Percentiles rank a stretch among this genome's conserved stretches.
These are phyloP conservation scores for Aureobasidium sp. DNA, from an alignment of 2,329 filamentous ascomycete genomes.

Conservation along the genomic window DNA sequence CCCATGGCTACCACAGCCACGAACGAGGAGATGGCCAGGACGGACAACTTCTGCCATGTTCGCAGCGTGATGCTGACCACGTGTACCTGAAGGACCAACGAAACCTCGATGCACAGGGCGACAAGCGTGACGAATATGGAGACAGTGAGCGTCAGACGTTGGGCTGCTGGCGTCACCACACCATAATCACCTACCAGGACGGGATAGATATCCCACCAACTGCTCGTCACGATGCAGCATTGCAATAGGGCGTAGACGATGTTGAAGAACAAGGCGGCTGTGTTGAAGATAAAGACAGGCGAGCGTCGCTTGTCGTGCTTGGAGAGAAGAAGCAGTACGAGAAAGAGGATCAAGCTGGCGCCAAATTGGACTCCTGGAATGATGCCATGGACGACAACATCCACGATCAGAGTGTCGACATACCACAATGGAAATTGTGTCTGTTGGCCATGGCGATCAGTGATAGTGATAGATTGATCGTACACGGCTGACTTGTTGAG, in stretches of 20 bases:
- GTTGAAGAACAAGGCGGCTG: conserved; percentile 51
- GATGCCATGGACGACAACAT: conserved; percentile 46
- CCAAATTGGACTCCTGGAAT: conserved; percentile 57
- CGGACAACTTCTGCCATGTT: conserved; percentile 34
- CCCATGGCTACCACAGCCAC: conserved; percentile 44
- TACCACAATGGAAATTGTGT: conserved; percentile 36
- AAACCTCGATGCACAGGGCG: conserved; percentile 46
- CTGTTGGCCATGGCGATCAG: conserved; percentile 33
- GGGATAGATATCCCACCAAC: conserved; percentile 54
- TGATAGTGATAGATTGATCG: conserved; percentile 39
- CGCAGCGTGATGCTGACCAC: conserved; percentile 48
- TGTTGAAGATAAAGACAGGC: conserved; percentile 57
- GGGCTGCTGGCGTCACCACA: conserved; percentile 14
- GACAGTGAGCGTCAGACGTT: conserved; percentile 35
- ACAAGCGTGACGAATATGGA: conserved; percentile 45
- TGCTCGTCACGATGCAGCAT: conserved; percentile 50
- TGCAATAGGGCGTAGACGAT: conserved; percentile 51
- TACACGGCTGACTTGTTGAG: neutral
- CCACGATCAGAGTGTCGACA: conserved; percentile 39
- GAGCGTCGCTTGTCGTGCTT: conserved; percentile 55
- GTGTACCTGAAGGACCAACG: conserved; percentile 53
- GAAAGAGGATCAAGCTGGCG: conserved; percentile 54
- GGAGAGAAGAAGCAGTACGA: conserved; percentile 60
- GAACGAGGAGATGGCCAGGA: conserved; percentile 40
- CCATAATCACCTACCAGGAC: conserved; percentile 37